Percentiles rank a stretch among this genome's conserved stretches.
phyloP scores from a whole-genome alignment of 768 basidiomycete genomes.

The Russula earlei region DNA sequence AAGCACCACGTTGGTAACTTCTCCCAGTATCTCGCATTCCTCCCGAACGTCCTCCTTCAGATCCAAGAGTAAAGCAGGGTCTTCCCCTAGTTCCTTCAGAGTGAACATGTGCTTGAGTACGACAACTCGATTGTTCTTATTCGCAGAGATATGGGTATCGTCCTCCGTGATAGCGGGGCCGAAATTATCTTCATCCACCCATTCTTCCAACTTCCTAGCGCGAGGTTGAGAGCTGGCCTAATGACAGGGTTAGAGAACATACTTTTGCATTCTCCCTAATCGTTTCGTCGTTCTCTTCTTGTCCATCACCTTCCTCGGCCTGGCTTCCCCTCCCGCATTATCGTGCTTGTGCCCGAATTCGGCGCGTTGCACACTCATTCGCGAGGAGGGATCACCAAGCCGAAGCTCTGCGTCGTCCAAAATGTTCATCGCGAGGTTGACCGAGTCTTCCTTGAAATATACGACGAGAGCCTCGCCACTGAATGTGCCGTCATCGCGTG shows the following conservation, averaged over 20 bases:
- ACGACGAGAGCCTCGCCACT: slow-evolving; percentile 94
- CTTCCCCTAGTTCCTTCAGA: slow-evolving; percentile 73
- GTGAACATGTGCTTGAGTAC: slow-evolving; percentile 96
- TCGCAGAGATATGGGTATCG: slow-evolving; percentile 36
- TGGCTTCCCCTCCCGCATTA: slow-evolving; percentile 33
- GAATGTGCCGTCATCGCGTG: slow-evolving; percentile 76
- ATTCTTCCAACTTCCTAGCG: slow-evolving; percentile 79
- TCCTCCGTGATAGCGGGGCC: slow-evolving; percentile 58
- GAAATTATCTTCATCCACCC: slow-evolving; percentile 92
- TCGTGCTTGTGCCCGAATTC: slow-evolving; percentile 65
- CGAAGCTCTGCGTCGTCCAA: slow-evolving; percentile 90
- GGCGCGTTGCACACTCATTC: slow-evolving; percentile 68
- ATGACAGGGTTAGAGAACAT: slow-evolving; percentile 20
- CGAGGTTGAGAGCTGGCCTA: neutral
- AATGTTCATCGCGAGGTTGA: slow-evolving; percentile 69
- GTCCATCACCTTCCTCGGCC: slow-evolving; percentile 55
- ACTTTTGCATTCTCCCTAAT: slow-evolving; percentile 87
- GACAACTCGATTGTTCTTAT: slow-evolving; percentile 68
- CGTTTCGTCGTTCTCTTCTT: slow-evolving; percentile 69
- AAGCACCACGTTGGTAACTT: slow-evolving; percentile 90
- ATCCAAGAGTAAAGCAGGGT: slow-evolving; percentile 77
- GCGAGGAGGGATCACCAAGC: slow-evolving; percentile 62
- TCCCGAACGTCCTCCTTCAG: slow-evolving; percentile 95
- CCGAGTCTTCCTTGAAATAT: slow-evolving; percentile 97
- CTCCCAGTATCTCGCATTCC: slow-evolving; percentile 81